Conservation (phyloP, 257 asterid species). For the Nicotiana sylvestris region DNA sequence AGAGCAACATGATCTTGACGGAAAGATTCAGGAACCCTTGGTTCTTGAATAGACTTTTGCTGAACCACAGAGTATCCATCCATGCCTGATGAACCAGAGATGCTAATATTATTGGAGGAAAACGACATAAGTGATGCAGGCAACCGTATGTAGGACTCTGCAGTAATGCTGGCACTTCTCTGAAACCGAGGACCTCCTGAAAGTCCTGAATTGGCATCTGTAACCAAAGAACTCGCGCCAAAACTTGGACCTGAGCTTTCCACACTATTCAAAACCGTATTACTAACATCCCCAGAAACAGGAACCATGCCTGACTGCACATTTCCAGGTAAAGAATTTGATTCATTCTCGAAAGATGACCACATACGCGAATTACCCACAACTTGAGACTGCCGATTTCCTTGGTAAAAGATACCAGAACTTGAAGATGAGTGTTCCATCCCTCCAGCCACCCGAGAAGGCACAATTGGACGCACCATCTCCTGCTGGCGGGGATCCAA, state of each 20-base stretch:
- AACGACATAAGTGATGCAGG: slow-evolving; percentile 97
- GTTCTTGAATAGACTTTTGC: slow-evolving; percentile 71
- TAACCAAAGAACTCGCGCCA: slow-evolving; percentile 95
- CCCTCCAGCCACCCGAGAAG: slow-evolving; percentile 71
- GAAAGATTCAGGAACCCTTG: slow-evolving; percentile 53
- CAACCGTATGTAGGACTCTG: slow-evolving; percentile 88
- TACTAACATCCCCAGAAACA: slow-evolving; percentile 56
- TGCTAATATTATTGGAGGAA: slow-evolving; percentile 81
- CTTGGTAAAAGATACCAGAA: slow-evolving; percentile 81
- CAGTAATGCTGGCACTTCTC: slow-evolving; percentile 85
- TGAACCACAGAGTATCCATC: slow-evolving; percentile 76
- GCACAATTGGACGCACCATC: slow-evolving; percentile 52
- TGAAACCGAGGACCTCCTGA: slow-evolving; percentile 85
- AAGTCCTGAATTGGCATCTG: slow-evolving; percentile 95
- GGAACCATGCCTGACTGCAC: slow-evolving; percentile 47
- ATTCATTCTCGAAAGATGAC: slow-evolving; percentile 62
- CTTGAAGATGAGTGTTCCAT: slow-evolving; percentile 72
- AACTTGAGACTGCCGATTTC: slow-evolving; percentile 65
- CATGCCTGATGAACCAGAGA: slow-evolving; percentile 75
- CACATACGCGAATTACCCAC: slow-evolving; percentile 63
- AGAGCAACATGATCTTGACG: slow-evolving; percentile 54
- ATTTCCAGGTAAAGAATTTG: slow-evolving; percentile 52
- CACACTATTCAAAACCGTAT: slow-evolving; percentile 58
- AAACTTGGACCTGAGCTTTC: slow-evolving; percentile 84
- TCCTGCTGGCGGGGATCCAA: slow-evolving; percentile 34